Base-by-base conservation (phyloP, 495 filamentous ascomycete genomes). In the Astrothelium macrocarpum region DNA sequence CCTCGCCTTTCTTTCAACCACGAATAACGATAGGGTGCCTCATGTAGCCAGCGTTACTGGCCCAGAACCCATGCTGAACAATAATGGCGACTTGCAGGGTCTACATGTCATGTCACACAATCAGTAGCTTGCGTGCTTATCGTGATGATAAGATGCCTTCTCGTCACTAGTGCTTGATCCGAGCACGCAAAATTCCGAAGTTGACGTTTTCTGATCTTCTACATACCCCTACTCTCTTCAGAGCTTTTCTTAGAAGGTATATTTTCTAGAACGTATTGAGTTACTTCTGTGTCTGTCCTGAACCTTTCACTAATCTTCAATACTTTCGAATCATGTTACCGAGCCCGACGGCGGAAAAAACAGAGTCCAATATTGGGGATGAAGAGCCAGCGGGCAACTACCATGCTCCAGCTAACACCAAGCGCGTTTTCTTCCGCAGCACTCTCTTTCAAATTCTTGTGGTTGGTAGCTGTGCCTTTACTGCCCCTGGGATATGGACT, bases 401-500 rank as follows among this genome's bases (percentile, higher is more conserved):
- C 45, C 45, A 16, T 49, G 5, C 45, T 0, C 20, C 45, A 18
- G 20, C 45, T 49, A 18, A 5, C 5, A 23, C 20, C 20, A 9
- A 18, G 20, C 36, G 20, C 9, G 32, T 32, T 16, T 68, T 65
- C 59, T 68, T 61, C 53, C 67, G 67, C 28, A 64, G 32, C 7
- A 69, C 64, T 16, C 62, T 69, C 60, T 69, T 69, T 56, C 60
- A 69, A 25, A 67, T 67, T 61, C 49, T 66, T 23, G 67, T 69
- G 4, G 65, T 69, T 2, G 67, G 64, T n/a, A 59, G 61, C 43
- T 66, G 64, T 45, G 67, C 64, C 42, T 68, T 68, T 60, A 63
- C 36, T 58, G 64, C 66, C 26, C 66, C 66, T 9, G 66, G 66
- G 0, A 62, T 68, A 26, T 68, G 66, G 66, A 36, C 23, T 62